Evolutionary conservation across 2,329 filamentous ascomycete species (phyloP).

Genomic region (Ceratocystis variospora): DNA sequence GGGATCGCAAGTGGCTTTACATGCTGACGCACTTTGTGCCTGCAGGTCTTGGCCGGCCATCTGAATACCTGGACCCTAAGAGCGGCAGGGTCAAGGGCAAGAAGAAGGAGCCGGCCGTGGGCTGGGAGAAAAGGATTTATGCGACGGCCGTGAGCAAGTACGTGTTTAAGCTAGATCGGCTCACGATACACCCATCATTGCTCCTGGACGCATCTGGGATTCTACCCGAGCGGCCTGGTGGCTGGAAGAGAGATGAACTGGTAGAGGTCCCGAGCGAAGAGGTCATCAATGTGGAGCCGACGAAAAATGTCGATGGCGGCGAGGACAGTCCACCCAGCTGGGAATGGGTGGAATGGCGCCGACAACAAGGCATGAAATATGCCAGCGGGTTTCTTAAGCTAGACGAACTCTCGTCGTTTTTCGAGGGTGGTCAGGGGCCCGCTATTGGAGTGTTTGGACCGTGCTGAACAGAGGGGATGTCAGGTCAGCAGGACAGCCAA

Average conservation of each 20-base stretch:
- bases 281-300: slow-evolving; percentile 19
- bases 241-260: slow-evolving; percentile 37
- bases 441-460: slow-evolving; percentile 38
- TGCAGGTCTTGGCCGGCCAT: slow-evolving; percentile 43
- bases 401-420: slow-evolving; percentile 38
- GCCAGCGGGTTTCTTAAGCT: slow-evolving; percentile 43
- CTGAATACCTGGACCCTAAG: slow-evolving; percentile 37
- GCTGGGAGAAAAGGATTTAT: slow-evolving; percentile 49
- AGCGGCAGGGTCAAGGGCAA: slow-evolving; percentile 31
- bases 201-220: slow-evolving; percentile 58
- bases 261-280: slow-evolving; percentile 29
- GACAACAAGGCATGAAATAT: slow-evolving; percentile 41
- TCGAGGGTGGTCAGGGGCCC: slow-evolving; percentile 40
- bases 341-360: slow-evolving; percentile 48
- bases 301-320: slow-evolving; percentile 18
- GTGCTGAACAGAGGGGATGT: slow-evolving; percentile 23
- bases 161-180: slow-evolving; percentile 65
- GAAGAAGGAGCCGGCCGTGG: slow-evolving; percentile 26
- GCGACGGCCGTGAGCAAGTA: slow-evolving; percentile 67
- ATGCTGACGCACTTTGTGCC: slow-evolving; percentile 61
- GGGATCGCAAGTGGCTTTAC: slow-evolving; percentile 76
- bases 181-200: slow-evolving; percentile 72
- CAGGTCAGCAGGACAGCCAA: no score
- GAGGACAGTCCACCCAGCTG: slow-evolving; percentile 29
- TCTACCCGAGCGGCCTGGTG: slow-evolving; percentile 58